Evolutionary conservation across 176 grass and related monocot genomes (phyloP), one percentile per base, ranked within the genome.

Genomic region (Carex cristatella): DNA sequence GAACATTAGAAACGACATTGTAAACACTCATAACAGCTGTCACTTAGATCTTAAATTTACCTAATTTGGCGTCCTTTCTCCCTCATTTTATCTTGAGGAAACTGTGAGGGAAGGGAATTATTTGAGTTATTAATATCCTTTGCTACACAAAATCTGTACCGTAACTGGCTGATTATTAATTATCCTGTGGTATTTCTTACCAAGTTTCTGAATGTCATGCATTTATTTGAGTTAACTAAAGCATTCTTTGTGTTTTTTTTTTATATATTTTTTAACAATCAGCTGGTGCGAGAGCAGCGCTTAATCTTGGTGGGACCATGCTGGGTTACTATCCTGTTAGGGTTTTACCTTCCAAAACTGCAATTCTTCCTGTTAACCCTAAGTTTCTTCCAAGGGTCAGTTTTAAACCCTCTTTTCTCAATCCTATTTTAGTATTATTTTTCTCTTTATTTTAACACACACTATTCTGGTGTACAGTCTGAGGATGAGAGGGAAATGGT

Each of bases 291-390:
- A 94, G 87, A 84, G 84, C 89, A 64, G 90, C 94, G 69, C 81
- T 93, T 84, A 90, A 79, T 86, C 92, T 97, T 72, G 89, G 84
- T 44, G 92, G 90, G 49, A 91, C 92, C 18, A 84, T 90, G 72
- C 86, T 97, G 60, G 94, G 94, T 81, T 97, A 63, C 62, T 94
- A 92, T 82, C 92, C 94, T 61, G 90, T 97, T 75, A 94, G 87
- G 85, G 94, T 97, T 79, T 91, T 97, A 85, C 94, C 94, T 86
- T 97, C 92, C 30, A 97, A 97, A 69, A 94, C 94, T 72, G 89
- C 94, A 32, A 97, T 97, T 85, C 68, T 94, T 63, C 94, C 94
- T 44, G 94, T 97, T 86, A 97, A 97, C 63, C 90, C 92, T 31
- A 97, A 92, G 83, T 97, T 97, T 90, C 94, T 97, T 79, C 94